Evolutionary conservation across 805 yeast genomes (phyloP).

Genomic region (Candida chilensis): DNA sequence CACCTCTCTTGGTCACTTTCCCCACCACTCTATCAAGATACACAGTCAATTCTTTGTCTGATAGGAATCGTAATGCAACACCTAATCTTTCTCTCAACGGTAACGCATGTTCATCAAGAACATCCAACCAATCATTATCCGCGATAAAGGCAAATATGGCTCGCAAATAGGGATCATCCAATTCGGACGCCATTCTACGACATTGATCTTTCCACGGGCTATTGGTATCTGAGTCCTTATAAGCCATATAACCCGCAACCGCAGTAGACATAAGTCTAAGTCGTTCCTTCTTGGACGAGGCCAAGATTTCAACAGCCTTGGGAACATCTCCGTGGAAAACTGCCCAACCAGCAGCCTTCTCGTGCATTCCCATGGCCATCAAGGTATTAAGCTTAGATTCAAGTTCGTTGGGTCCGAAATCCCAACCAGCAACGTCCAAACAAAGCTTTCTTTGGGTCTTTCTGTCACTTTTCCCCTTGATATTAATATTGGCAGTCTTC

Average conservation of each 20-base stretch:
- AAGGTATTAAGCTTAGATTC: slow-evolving; percentile 58
- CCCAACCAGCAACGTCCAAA: slow-evolving; percentile 86
- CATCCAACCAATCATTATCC: slow-evolving; percentile 95
- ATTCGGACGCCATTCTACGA: slow-evolving; percentile 76
- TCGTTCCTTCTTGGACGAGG: slow-evolving; percentile 62
- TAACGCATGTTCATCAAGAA: slow-evolving; percentile 78
- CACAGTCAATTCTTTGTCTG: slow-evolving; percentile 67
- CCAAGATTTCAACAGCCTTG: slow-evolving; percentile 71
- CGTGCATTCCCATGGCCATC: slow-evolving; percentile 50
- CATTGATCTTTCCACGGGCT: slow-evolving; percentile 93
- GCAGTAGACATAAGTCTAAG: slow-evolving; percentile 84
- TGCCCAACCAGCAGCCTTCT: slow-evolving; percentile 97
- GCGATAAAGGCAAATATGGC: slow-evolving; percentile 92
- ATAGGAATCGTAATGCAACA: slow-evolving; percentile 77
- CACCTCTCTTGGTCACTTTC: slow-evolving; percentile 68
- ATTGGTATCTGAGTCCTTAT: slow-evolving; percentile 46
- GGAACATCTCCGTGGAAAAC: slow-evolving; percentile 86
- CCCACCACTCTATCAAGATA: slow-evolving; percentile 66
- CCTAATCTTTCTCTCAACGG: slow-evolving; percentile 87
- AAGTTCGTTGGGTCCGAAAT: slow-evolving; percentile 64
- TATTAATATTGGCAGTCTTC: slow-evolving; percentile 32
- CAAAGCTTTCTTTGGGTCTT: slow-evolving; percentile 70
- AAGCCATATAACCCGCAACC: slow-evolving; percentile 79
- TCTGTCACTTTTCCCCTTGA: slow-evolving; percentile 34
- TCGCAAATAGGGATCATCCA: slow-evolving; percentile 81